Conservation (phyloP, 208 protist genomes). For the Leishmania gerbilli region DNA sequence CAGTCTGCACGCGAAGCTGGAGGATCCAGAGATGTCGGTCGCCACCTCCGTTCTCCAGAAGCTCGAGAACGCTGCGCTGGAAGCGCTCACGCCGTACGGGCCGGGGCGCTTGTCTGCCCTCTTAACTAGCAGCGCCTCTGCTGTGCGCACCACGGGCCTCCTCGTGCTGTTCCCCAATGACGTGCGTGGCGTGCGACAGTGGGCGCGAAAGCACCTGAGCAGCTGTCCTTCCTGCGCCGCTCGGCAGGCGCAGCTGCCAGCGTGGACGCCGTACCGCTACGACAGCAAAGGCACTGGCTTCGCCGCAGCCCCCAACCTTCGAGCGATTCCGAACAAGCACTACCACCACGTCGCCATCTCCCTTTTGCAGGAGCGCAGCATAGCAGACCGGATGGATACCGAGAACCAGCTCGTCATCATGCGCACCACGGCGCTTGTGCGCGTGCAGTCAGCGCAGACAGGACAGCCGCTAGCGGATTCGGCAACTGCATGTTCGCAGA, state of each 20-base stretch:
- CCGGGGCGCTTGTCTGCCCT: conserved; percentile 8
- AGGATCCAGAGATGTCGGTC: not conserved
- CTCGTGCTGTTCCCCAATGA: conserved; percentile 42
- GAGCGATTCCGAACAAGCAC: conserved; percentile 39
- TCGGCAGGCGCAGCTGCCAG: conserved; percentile 21
- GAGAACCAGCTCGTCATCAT: conserved; percentile 43
- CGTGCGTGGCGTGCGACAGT: conserved; percentile 47
- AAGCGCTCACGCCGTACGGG: conserved; percentile 24
- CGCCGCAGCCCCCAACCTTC: conserved; percentile 37
- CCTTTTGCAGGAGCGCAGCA: conserved; percentile 34
- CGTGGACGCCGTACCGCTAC: conserved; percentile 34
- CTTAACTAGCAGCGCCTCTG: conserved; percentile 17
- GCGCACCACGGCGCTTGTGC: conserved; percentile 33
- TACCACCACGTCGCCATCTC: conserved; percentile 32
- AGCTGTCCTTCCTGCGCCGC: conserved; percentile 35
- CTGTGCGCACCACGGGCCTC: conserved; percentile 36
- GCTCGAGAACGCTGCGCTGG: conserved; percentile 24
- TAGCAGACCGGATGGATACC: conserved; percentile 28
- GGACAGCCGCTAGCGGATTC: conserved; percentile 26
- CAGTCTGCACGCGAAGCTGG: conserved; percentile 26
- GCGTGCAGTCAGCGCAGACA: conserved; percentile 16
- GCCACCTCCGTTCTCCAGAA: conserved; percentile 31
- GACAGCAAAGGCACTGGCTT: conserved; percentile 33
- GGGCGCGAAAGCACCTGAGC: conserved; percentile 40
- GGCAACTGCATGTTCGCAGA: conserved; percentile 11